phyloP scores from a whole-genome alignment of 176 grass and related monocot genomes.

The Chrysopogon serrulatus region DNA sequence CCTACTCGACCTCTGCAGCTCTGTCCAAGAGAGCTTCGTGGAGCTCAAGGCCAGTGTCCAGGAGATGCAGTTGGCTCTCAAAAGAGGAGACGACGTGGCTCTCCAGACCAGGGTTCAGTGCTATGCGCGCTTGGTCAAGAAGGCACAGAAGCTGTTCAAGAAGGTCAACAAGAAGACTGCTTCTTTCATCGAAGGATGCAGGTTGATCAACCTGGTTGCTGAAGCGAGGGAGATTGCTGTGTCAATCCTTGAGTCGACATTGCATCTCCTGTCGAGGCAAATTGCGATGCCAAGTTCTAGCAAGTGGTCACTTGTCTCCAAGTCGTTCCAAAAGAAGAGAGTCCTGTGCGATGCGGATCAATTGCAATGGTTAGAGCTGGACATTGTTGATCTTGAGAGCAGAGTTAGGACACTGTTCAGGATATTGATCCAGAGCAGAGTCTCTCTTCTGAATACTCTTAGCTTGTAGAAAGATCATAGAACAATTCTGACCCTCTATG shows the following conservation, averaged over 20 bases:
- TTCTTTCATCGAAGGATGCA: neutral
- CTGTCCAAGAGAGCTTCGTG: constrained; percentile 19
- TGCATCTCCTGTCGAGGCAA: neutral
- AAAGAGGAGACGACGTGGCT: constrained; percentile 13
- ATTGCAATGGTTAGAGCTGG: constrained; percentile 1
- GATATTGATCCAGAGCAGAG: constrained; percentile 14
- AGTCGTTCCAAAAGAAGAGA: neutral
- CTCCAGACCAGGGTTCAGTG: neutral
- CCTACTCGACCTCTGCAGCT: constrained; percentile 40
- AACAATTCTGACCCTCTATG: neutral
- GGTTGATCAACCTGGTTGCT: neutral
- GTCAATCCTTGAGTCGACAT: neutral
- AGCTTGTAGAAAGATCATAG: constrained; percentile 15
- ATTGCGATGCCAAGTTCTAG: neutral
- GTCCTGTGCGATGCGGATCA: neutral
- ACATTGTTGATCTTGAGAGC: constrained; percentile 12
- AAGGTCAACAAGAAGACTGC: neutral
- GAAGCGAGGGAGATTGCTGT: neutral
- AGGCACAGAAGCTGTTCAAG: neutral
- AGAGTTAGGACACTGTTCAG: constrained; percentile 22
- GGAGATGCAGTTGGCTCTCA: constrained; percentile 14
- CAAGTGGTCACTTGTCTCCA: constrained; percentile 6
- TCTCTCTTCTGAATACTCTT: constrained; percentile 26
- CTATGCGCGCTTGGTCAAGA: neutral
- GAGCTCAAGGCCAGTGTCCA: constrained; percentile 24